Conservation (phyloP, 805 yeast genomes). For the Ogataea philodendri region DNA sequence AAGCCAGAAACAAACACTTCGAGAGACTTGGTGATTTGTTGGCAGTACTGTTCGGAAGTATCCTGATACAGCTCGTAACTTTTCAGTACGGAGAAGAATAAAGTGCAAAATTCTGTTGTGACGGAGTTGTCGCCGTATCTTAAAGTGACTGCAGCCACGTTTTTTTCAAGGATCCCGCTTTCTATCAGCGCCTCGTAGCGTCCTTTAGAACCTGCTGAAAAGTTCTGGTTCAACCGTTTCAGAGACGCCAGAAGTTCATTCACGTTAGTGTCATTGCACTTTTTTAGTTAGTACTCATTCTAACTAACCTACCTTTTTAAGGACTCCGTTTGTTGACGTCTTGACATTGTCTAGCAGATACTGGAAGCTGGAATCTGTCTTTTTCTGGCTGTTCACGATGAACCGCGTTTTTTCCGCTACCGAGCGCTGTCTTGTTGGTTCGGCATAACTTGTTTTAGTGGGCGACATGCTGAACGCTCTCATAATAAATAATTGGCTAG, state of each 20-base stretch:
- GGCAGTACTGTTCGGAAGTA: constrained; percentile 10
- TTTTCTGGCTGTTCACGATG: constrained; percentile 12
- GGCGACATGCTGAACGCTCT: constrained; percentile 15
- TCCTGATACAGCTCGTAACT: constrained; percentile 19
- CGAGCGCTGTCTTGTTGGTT: constrained; percentile 6
- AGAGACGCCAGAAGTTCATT: constrained; percentile 12
- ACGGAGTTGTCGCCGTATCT: constrained; percentile 17
- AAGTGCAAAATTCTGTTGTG: constrained; percentile 12
- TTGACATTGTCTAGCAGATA: constrained; percentile 18
- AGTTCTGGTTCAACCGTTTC: constrained; percentile 21
- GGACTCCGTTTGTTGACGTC: constrained; percentile 5
- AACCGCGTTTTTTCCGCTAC: constrained; percentile 11
- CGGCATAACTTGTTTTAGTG: constrained; percentile 7
- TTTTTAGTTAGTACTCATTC: constrained; percentile 1
- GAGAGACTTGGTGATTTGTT: constrained; percentile 5
- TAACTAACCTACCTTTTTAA: constrained; percentile 13
- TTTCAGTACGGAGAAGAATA: constrained; percentile 14
- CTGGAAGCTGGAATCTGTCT: constrained; percentile 22
- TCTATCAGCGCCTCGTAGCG: constrained; percentile 16
- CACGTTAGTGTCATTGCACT: constrained; percentile 18
- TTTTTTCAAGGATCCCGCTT: constrained; percentile 14
- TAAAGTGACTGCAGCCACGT: constrained; percentile 6
- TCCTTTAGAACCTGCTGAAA: constrained; percentile 11
- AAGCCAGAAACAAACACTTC: constrained; percentile 17
- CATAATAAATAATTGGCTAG: too few relatives aligned